Evolutionary conservation across 345 rosid genomes (phyloP), one percentile per base, ranked within the genome.

Genomic region (Anastatica hierochuntica): DNA sequence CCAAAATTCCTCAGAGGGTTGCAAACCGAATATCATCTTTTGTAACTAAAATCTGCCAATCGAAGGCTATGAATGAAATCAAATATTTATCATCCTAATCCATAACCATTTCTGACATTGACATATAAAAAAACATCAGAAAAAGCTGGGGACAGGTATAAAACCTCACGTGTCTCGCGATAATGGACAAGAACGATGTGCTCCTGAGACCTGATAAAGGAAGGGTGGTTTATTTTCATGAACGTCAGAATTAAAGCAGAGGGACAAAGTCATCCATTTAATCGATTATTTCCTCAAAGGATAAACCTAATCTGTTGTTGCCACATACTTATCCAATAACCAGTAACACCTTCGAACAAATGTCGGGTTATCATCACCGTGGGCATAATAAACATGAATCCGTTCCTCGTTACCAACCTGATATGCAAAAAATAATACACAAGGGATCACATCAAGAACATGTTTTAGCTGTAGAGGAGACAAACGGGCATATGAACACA

Each of bases 301-400:
- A 58, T 18, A 67, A 53, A 39, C n/a, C 21, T 16, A 52, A 23
- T 27, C 6, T 58, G 50, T 56, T 62, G 56, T 52, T 40, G 58
- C 53, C 57, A 65, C 95, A 38, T 81, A 92, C 99, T 88, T 92
- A 69, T 92, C 97, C 27, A 92, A 95, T 60, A 92, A 81, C 99
- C 99, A 92, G 46, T 92, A 92, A 79, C 97, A 88, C 73, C 99
- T 81, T 35, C 99, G 99, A 38, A 88, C 97, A 67, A 92, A 92
- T 31, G 99, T 85, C 13, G 85, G 78, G 42, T 69, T 81, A 66
- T 83, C 97, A 69, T 81, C 82, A 26, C 99, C 99, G 13, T 92
- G 99, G 2, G 99, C 99, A 65, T 92, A 92, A 66, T 92, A 92
- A 27, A 92, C 99, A 72, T 92, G 99, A 73, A 92, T 85, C 77